phyloP scores from a whole-genome alignment of 2,329 filamentous ascomycete species.

The Fusarium foetens region DNA sequence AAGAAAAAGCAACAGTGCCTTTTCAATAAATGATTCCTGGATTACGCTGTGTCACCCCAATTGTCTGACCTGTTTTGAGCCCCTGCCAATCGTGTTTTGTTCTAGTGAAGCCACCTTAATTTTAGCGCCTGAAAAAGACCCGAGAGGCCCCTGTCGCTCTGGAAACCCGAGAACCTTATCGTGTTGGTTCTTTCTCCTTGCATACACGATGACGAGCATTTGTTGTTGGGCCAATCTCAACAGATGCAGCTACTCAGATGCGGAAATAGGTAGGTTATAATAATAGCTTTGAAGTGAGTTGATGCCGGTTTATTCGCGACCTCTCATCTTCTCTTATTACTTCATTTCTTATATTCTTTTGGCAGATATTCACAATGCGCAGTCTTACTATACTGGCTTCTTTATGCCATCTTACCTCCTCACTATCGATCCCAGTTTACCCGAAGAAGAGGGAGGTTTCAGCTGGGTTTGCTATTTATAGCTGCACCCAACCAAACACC shows the following conservation, averaged over 20 bases:
- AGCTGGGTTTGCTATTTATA: conserved; percentile 4
- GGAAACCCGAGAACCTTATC: conserved; percentile 17
- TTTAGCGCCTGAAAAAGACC: background rate
- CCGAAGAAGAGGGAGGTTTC: background rate
- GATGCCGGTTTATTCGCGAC: accelerated
- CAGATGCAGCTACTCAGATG: no score
- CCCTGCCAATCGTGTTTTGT: background rate
- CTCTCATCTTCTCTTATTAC: background rate
- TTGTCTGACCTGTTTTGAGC: background rate
- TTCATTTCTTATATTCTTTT: background rate
- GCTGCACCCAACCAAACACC: conserved; percentile 9
- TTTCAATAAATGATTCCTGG: accelerated
- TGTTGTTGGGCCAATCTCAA: conserved; percentile 16
- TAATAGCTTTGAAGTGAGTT: background rate
- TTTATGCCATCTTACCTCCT: background rate
- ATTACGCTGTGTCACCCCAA: background rate
- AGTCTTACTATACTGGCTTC: background rate
- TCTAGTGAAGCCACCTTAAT: background rate
- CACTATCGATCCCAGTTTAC: background rate
- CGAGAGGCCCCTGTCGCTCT: conserved; percentile 8
- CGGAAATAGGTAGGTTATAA: background rate
- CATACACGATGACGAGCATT: conserved; percentile 10
- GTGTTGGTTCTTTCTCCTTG: background rate
- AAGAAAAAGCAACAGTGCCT: background rate
- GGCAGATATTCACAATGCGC: background rate